Percentiles rank a stretch among this genome's conserved stretches.
Evolutionary conservation across 2,329 filamentous ascomycete genomes (phyloP).

Genomic region (Trichophyton simii): DNA sequence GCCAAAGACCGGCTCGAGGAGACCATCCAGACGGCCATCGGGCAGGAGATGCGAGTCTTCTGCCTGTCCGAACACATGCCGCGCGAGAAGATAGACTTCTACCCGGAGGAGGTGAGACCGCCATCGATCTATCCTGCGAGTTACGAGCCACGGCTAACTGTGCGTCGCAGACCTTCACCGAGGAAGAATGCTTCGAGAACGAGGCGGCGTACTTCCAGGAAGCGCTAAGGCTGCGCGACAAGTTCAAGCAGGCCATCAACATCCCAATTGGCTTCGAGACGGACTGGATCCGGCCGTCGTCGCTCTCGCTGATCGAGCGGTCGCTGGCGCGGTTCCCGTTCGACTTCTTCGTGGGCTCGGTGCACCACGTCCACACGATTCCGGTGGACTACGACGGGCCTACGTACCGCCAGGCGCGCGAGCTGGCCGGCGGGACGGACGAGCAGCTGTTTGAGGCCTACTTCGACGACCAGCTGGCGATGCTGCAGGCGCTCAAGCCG

Average conservation of each 20-base stretch:
- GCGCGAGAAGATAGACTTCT: conserved; percentile 64
- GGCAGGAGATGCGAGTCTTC: conserved; percentile 66
- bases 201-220: conserved; percentile 57
- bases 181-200: conserved; percentile 33
- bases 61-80: conserved; percentile 94
- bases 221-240: conserved; percentile 56
- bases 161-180: background rate
- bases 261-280: conserved; percentile 84
- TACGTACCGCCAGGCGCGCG: conserved; percentile 54
- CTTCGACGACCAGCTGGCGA: conserved; percentile 74
- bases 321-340: conserved; percentile 51
- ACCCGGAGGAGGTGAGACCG: conserved; percentile 94
- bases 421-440: conserved; percentile 48
- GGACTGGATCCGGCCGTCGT: conserved; percentile 72
- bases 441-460: conserved; percentile 68
- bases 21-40: conserved; percentile 66
- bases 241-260: conserved; percentile 59
- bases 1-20: conserved; percentile 75
- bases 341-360: conserved; percentile 84
- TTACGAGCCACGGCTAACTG: background rate
- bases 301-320: conserved; percentile 46
- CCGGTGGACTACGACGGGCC: conserved; percentile 76
- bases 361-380: conserved; percentile 76
- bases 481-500: conserved; percentile 61
- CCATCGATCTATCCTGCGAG: background rate